Evolutionary conservation across 2,329 filamentous ascomycete genomes (phyloP), one percentile per base, ranked within the genome.

Genomic region (Ophiostoma montium): DNA sequence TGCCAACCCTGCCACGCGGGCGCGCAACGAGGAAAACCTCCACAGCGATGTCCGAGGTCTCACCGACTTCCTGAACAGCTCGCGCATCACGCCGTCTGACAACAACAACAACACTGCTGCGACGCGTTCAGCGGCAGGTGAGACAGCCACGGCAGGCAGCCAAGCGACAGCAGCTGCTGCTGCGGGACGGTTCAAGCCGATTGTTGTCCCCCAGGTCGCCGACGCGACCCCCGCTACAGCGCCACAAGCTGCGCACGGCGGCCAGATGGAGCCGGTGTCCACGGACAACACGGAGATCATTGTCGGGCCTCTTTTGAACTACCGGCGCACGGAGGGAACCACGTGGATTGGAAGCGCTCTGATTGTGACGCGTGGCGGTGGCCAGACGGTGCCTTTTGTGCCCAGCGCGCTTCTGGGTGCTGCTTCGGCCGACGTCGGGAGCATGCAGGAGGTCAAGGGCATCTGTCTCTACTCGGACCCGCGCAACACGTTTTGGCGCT

Each of bases 401-500:
- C 78, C 94, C 36, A 70, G 71, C 23, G 64, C 90, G 56, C 65
- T 67, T 16, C 58, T 80, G 47, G 74, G 74, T 32, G 67, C 47
- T 35, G 56, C 52, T 4, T 58, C 21, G 58, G 23, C 58, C 33
- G 59, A 57, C 45, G 63, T 61, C 46, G 63, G 59, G 43, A 50
- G 53, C 27, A 15, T n/a, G 8, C 57, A 53, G 4, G 59, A 63
- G 68, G 51, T 87, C 69, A 59, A 67, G 63, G 62, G 70, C 70
- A 57, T 70, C 65, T 67, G 74, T 72, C 61, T 90, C 66, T 68
- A 82, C 79, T 75, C 82, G 61, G 73, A 82, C 58, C 63, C 67
- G 44, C 67, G 74, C 66, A 67, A 81, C 72, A 96, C 90, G 0
- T 98, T 98, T 64, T 98, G 92, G 92, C 76, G 82, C 50, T 98